Evolutionary conservation across 2,329 filamentous ascomycete genomes (phyloP), one percentile per base, ranked within the genome.

Genomic region (Penicillium sumatraense): DNA sequence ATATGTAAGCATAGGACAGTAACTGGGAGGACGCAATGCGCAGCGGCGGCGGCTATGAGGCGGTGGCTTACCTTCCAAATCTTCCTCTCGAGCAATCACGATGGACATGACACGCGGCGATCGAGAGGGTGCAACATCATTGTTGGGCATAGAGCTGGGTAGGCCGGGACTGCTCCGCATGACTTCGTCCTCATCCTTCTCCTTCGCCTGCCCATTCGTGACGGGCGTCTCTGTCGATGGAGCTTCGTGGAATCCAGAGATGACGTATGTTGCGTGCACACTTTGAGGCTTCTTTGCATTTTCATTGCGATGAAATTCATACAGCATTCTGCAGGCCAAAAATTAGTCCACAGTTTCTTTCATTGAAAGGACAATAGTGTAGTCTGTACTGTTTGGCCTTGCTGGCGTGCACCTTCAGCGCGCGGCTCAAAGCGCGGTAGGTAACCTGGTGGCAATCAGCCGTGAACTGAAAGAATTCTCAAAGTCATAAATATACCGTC

Each of bases 181-280:
- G 58, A 75, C 58, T 33, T 80, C 76, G 41, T 88, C 86, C 54
- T 91, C 84, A 49, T 89, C 88, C n/a, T 79, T 84, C 64, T 89
- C 88, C n/a, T 79, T 84, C 64, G 88, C 81, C 44, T 64, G 59
- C 20, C 73, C 77, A 61, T 80, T 81, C 10, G 72, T 63, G 23
- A 64, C 54, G 21, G 67, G 40, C 9, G 62, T 49, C 13, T 75
- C 72, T 16, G 62, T 48, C 11, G 74, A 71, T n/a, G 70, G 68
- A 5, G 68, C 66, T 50, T 75, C 80, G 66, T 85, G 89, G 20
- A 79, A 83, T 35, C 93, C 95, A 48, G 87, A 89, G 42, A 99
- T 71, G 46, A 97, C 79, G 75, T 97, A 99, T n/a, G 92, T 97
- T 41, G 93, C 95, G 76, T 96, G 86, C n/a, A 97, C 80, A 23